Evolutionary conservation across 108 stramenopile genomes (phyloP), one percentile per base, ranked within the genome.

Genomic region (Licmophora abbreviata): DNA sequence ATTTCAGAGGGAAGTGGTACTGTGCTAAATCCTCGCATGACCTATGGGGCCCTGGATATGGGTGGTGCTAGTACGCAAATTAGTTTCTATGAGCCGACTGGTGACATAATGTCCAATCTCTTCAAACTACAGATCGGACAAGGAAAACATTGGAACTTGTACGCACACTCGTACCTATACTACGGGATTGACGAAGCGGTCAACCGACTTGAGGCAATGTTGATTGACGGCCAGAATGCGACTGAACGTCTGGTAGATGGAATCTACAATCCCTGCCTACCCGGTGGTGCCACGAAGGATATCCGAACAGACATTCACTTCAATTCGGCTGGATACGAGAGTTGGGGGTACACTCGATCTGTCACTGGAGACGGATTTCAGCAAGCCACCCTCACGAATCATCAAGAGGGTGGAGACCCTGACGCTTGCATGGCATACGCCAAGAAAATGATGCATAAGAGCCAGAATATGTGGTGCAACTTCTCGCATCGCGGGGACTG

Each of bases 61-160:
- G 96, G 96, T 11, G 96, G 96, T 2, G 91, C 91, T 3, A 74
- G 71, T 23, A 82, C 92, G 0, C 96, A 97, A 66, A 92, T 97
- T 45, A 56, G 80, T 11, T 95, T 95, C 54, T 87, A 72, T 60
- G 71, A 69, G 51, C 75, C 67, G 28, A 33, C 68, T 33, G 80
- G 69, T 58, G 89, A 92, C 58, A 84, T 83, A 31, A 68, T 74
- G 62, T 56, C 68, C 33, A 78, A 74, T 61, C 54, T 86, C 32
- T 93, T 79, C 78, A 88, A 88, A 58, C 68, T 97, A 34, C 88
- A 88, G 54, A 72, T 97, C 29, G 92, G 91, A 25, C 63, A 71
- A 40, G 58, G 69, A 44, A 80, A 89, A 51, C 89, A 94, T 51
- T 82, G 81, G 69, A 88, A 88, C 63, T 40, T 97, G 11, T 97